Percentiles rank a stretch among this genome's conserved stretches.
phyloP scores from a whole-genome alignment of 495 filamentous ascomycete genomes.

The Penicillium argentinense region DNA sequence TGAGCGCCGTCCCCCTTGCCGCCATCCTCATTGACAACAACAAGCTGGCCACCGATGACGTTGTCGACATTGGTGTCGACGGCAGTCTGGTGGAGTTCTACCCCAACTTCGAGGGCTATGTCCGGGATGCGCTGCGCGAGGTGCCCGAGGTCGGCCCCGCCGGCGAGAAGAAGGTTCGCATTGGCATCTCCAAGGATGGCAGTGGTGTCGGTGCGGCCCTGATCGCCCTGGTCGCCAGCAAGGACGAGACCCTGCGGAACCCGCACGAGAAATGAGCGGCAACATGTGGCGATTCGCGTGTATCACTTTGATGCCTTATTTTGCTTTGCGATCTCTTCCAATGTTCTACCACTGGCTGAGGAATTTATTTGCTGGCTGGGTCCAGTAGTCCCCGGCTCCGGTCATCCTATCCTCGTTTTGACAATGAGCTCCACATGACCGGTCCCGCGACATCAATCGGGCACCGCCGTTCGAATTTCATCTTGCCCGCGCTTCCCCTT shows the following conservation, averaged over 20 bases:
- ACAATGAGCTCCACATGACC: too few species aligned
- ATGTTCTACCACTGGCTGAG: not conserved
- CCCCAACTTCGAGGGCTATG: slow-evolving; percentile 77
- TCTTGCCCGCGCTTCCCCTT: not conserved
- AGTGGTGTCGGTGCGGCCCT: slow-evolving; percentile 88
- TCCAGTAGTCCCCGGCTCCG: too few species aligned
- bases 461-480: too few species aligned
- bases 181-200: slow-evolving; percentile 93
- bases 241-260: slow-evolving; percentile 25
- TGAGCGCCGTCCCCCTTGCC: slow-evolving; percentile 81
- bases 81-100: slow-evolving; percentile 91
- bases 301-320: slow-evolving; percentile 3
- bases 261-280: slow-evolving; percentile 12
- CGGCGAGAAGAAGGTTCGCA: slow-evolving; percentile 77
- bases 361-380: not conserved
- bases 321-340: slow-evolving; percentile 3
- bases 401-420: not conserved
- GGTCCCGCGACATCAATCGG: too few species aligned
- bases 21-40: slow-evolving; percentile 76
- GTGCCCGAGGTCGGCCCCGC: slow-evolving; percentile 68
- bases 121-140: slow-evolving; percentile 70
- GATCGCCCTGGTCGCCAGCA: slow-evolving; percentile 73
- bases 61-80: slow-evolving; percentile 88
- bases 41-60: slow-evolving; percentile 60
- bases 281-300: not conserved